Conservation (phyloP, 2,329 filamentous ascomycete species). For the Fusarium xylarioides region DNA sequence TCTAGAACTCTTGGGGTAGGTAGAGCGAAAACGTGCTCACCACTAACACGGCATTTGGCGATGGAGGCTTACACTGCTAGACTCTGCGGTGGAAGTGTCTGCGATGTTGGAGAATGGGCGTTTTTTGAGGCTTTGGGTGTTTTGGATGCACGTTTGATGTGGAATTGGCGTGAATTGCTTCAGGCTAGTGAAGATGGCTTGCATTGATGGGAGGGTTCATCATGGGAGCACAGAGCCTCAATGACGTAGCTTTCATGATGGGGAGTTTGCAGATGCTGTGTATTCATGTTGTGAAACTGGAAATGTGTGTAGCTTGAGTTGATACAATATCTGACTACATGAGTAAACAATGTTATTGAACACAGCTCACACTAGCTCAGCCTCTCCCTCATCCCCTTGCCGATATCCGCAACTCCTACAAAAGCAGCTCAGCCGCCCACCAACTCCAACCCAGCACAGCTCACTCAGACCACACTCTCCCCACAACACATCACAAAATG, state of each 20-base stretch:
- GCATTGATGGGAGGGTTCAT: background rate
- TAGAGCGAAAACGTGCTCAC: conserved; percentile 8
- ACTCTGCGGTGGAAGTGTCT: background rate
- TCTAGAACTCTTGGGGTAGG: conserved; percentile 27
- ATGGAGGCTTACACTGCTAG: background rate
- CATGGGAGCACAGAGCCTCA: conserved; percentile 30
- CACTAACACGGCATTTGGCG: conserved; percentile 16
- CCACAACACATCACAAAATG: conserved; percentile 46
- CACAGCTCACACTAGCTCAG: conserved; percentile 10
- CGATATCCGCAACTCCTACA: conserved; percentile 31
- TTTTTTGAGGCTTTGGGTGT: background rate
- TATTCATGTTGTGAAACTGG: background rate
- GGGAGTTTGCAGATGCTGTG: background rate
- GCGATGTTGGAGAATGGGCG: background rate
- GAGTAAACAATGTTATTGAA: background rate
- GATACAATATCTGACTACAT: background rate
- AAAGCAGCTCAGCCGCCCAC: conserved; percentile 33
- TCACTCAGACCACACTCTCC: background rate
- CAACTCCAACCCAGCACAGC: background rate
- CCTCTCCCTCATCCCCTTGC: conserved; percentile 13
- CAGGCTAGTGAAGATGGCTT: background rate
- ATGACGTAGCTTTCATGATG: conserved; percentile 37
- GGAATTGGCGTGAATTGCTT: background rate
- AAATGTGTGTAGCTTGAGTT: background rate
- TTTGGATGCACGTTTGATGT: background rate